Percentiles rank a stretch among this genome's conserved stretches.
These are phyloP conservation scores for Gossypium gossypioides DNA, from an alignment of 441 rosid genomes.

Conservation along the genomic window DNA sequence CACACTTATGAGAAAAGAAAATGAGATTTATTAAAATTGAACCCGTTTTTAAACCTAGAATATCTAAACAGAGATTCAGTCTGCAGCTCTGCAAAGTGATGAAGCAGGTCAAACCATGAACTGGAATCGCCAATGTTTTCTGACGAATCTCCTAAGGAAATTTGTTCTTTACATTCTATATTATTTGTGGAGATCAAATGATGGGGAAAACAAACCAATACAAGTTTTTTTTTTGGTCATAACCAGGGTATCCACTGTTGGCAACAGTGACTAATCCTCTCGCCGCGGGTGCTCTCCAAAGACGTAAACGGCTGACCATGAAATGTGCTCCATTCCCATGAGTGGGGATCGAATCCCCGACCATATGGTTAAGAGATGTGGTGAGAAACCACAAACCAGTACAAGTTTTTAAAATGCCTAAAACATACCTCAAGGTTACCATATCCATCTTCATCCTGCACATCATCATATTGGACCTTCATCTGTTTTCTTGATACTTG, in stretches of 20 bases:
- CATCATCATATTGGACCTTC: constrained; percentile 75
- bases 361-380: too few relatives aligned
- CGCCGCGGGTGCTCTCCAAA: too few relatives aligned
- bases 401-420: constrained; percentile 7
- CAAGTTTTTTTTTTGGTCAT: not conserved
- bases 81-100: not conserved
- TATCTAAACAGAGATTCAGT: constrained; percentile 5
- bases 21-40: not conserved
- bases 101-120: not conserved
- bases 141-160: not conserved
- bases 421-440: constrained; percentile 77
- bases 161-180: not conserved
- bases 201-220: not conserved
- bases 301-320: too few relatives aligned
- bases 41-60: not conserved
- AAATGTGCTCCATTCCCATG: too few relatives aligned
- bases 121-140: not conserved
- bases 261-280: too few relatives aligned
- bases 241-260: too few relatives aligned
- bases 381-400: not conserved
- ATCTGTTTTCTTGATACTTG: constrained; percentile 52
- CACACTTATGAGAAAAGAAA: not conserved
- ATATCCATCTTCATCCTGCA: constrained; percentile 68
- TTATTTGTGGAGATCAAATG: not conserved
- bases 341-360: too few relatives aligned